Evolutionary conservation across 2,329 filamentous ascomycete genomes (phyloP).

Genomic region (Moelleriella libera): DNA sequence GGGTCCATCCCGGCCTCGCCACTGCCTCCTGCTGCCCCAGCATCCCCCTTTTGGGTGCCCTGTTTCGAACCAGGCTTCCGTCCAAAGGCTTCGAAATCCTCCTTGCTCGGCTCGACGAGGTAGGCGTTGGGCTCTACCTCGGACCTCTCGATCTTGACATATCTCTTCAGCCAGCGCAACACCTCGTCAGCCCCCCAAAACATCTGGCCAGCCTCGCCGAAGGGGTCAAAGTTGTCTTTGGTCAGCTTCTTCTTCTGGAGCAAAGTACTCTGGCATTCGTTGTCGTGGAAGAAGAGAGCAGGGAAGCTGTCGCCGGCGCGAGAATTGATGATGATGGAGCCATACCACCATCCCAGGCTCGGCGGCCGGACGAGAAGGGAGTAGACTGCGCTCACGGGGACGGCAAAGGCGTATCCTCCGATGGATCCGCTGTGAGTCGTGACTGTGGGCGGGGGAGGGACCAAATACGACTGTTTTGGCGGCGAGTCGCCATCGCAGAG

Average conservation of each 20-base stretch:
- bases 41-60: conserved; percentile 1
- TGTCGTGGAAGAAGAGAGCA: conserved; percentile 93
- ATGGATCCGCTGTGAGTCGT: conserved; percentile 57
- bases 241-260: conserved; percentile 80
- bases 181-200: conserved; percentile 99
- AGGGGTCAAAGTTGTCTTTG: conserved; percentile 78
- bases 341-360: conserved; percentile 96
- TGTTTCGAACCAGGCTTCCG: conserved; percentile 29
- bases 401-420: conserved; percentile 79
- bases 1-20: conserved; percentile 76
- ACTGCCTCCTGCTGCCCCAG: conserved; percentile 20
- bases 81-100: conserved; percentile 74
- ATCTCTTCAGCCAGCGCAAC: conserved; percentile 75
- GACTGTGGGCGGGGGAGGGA: conserved; percentile 79
- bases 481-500: conserved; percentile 67
- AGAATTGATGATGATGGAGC: conserved; percentile 86
- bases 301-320: conserved; percentile 85
- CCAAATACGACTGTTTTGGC: conserved; percentile 76
- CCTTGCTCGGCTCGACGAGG: conserved; percentile 71
- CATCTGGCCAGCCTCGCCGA: conserved; percentile 69
- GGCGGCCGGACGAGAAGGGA: conserved; percentile 82
- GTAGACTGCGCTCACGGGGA: conserved; percentile 83
- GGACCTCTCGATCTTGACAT: conserved; percentile 71
- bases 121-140: conserved; percentile 83
- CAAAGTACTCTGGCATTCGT: conserved; percentile 90